Evolutionary conservation across 2,329 filamentous ascomycete species (phyloP).

Genomic region (Pseudogymnoascus sp.): DNA sequence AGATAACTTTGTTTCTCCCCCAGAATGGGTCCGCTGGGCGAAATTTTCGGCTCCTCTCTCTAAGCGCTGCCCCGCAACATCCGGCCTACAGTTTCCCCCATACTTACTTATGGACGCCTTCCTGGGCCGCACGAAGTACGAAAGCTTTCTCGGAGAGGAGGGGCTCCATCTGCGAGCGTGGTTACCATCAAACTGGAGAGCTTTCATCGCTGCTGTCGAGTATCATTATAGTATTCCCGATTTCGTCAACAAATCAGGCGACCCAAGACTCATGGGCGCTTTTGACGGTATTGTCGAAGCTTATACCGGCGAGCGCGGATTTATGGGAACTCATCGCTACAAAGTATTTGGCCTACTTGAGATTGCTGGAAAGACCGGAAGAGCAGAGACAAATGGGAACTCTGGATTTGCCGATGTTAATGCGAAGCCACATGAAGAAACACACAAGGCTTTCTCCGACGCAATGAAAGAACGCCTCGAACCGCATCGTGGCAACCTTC

Average conservation of each 20-base stretch:
- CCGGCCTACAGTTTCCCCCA: slow-evolving; percentile 45
- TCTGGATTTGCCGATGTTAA: slow-evolving; percentile 39
- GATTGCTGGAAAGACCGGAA: slow-evolving; percentile 45
- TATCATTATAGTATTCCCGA: slow-evolving; percentile 48
- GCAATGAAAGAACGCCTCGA: slow-evolving; percentile 48
- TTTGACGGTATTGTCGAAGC: slow-evolving; percentile 49
- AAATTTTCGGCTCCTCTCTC: slow-evolving; percentile 46
- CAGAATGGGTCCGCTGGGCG: slow-evolving; percentile 44
- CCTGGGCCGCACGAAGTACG: slow-evolving; percentile 43
- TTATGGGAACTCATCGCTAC: slow-evolving; percentile 50
- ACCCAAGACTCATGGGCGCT: slow-evolving; percentile 44
- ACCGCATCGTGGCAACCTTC: slow-evolving; percentile 40
- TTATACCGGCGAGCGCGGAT: slow-evolving; percentile 48
- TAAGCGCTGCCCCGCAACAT: slow-evolving; percentile 43
- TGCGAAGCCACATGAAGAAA: slow-evolving; percentile 43
- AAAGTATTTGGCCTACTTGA: slow-evolving; percentile 51
- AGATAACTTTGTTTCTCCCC: slow-evolving; percentile 42
- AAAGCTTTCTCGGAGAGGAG: slow-evolving; percentile 45
- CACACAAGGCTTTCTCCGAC: slow-evolving; percentile 44
- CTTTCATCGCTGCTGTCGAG: slow-evolving; percentile 49
- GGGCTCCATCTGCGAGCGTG: slow-evolving; percentile 47
- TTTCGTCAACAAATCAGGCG: slow-evolving; percentile 44
- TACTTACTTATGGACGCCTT: slow-evolving; percentile 50
- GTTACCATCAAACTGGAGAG: slow-evolving; percentile 46
- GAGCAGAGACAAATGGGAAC: slow-evolving; percentile 45